Evolutionary conservation across 163 green algal species (phyloP).

Genomic region (Volvox carteri): DNA sequence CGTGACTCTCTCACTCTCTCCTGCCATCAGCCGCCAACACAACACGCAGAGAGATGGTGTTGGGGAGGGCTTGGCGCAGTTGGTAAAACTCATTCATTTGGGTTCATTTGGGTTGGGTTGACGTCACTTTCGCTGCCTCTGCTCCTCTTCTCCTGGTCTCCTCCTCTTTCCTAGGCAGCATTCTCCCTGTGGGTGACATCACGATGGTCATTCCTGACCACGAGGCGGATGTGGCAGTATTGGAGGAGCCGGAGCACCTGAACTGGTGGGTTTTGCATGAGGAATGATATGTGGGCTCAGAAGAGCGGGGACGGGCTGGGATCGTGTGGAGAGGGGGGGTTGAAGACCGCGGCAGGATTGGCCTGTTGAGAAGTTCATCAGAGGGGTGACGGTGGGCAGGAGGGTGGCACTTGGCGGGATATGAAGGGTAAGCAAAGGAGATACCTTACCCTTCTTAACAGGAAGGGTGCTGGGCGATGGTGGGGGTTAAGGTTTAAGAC

Average conservation of each 20-base stretch:
- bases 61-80: no score
- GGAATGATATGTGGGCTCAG: not conserved
- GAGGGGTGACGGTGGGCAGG: not conserved
- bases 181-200: constrained; percentile 96
- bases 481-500: no score
- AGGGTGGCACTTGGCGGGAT: not conserved
- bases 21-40: no score
- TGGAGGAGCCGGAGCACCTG: constrained; percentile 99
- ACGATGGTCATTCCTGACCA: constrained; percentile 92
- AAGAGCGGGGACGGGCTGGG: not conserved
- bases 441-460: no score
- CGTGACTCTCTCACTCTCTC: no score
- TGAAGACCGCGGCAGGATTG: not conserved
- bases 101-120: no score
- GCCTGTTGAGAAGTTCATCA: not conserved
- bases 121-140: no score
- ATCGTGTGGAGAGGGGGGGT: not conserved
- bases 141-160: no score
- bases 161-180: constrained; percentile 76
- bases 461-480: no score
- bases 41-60: no score
- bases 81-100: no score
- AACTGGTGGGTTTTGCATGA: constrained; percentile 61
- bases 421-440: no score
- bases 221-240: constrained; percentile 95